Conservation (phyloP, 371 early-diverging fungal species). For the Catenaria anguillulae region DNA sequence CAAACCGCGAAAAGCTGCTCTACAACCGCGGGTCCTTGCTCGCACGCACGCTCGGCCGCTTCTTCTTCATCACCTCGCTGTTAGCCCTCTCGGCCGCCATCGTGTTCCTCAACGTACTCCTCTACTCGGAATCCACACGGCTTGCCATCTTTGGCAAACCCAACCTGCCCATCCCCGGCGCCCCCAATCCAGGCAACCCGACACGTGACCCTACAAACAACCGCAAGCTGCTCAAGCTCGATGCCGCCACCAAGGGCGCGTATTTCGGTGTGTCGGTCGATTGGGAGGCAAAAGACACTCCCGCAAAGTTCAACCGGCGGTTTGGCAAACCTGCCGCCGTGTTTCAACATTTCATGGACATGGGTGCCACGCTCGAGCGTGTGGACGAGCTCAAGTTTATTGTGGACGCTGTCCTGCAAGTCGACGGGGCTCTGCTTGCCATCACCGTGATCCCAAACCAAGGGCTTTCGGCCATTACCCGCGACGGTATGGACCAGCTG, state of each 20-base stretch:
- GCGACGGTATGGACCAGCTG: neutral
- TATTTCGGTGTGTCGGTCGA: conserved; percentile 2
- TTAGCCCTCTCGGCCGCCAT: neutral
- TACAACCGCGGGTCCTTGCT: no score
- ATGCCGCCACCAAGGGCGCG: neutral
- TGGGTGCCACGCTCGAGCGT: neutral
- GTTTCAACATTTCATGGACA: conserved; percentile 9
- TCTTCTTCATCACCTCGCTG: neutral
- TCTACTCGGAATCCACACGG: no score
- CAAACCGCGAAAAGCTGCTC: no score
- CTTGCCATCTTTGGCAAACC: no score
- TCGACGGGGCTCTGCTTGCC: conserved; percentile 1
- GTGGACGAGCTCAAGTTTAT: conserved; percentile 2
- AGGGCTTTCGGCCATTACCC: neutral
- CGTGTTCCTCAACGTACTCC: neutral
- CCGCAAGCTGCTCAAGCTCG: neutral
- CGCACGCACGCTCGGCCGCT: no score
- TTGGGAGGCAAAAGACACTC: conserved; percentile 4
- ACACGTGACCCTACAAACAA: neutral
- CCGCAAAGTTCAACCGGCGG: neutral
- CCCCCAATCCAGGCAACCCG: no score
- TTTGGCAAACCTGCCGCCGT: neutral
- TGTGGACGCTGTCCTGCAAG: neutral
- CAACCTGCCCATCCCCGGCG: no score
- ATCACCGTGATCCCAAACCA: neutral